Evolutionary conservation across 306 rosid genomes (phyloP), one percentile per base, ranked within the genome.

Genomic region (Lablab purpureus): DNA sequence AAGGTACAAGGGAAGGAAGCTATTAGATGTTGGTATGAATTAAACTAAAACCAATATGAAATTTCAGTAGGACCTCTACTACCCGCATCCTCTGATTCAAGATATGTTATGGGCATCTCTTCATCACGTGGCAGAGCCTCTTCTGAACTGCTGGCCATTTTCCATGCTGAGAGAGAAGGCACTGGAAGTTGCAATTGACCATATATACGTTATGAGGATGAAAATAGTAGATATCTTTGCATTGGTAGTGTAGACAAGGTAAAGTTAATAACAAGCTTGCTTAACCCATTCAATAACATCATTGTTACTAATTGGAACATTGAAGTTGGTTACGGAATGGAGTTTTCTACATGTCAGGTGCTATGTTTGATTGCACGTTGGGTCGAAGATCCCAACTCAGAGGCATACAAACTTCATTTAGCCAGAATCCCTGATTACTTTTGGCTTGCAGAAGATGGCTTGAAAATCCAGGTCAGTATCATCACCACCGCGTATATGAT

Each of bases 401-500:
- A 93, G 67, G 92, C 91, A 22, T 89, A 68, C 83, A 88, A 89
- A 71, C 87, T 82, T 87, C 97, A 93, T 77, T 81, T 90, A 36
- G 91, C 89, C 4, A 72, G 96, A 77, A 83, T 93, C 52, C 90
- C 91, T 75, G 94, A 90, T 75, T 88, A 85, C 40, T 85, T 87
- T 25, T 93, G 97, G 96, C 30, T 93, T 15, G 91, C 96, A 14
- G 96, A 92, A 85, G 97, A 92, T 68, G 97, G 97, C 84, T 79
- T 91, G 77, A 92, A 89, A 84, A 79, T 87, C 58, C 93, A 89
- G 84, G 94, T 43, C 21, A 19, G 32, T 15, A n/a, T n/a, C 13
- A 7, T 25, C 1, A 25, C 9, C 8, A 7, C 18, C 22, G 15
- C 12, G 11, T 27, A 25, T n/a, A 17, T 58, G 11, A 37, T 8